Percentiles rank a stretch among this genome's conserved stretches.
Conservation (phyloP, 2,329 filamentous ascomycete species). For the Triangularia setosa region DNA sequence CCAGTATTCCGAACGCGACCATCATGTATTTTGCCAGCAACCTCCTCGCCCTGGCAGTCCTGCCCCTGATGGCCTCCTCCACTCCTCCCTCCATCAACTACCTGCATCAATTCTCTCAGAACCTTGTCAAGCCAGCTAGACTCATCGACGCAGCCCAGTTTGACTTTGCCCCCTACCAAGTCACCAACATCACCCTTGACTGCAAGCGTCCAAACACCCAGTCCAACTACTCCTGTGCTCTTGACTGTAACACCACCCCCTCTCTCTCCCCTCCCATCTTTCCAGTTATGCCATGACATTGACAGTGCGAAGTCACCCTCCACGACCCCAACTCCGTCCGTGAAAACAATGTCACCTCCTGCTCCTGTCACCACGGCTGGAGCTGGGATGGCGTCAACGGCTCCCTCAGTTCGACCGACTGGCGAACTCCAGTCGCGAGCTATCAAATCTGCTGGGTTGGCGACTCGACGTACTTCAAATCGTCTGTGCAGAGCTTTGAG, state of each 20-base stretch:
- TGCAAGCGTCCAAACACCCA: constrained; percentile 19
- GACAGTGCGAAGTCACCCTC: constrained; percentile 25
- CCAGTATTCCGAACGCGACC: neutral
- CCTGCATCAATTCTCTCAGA: neutral
- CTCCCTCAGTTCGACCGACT: constrained; percentile 8
- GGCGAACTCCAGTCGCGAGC: constrained; percentile 19
- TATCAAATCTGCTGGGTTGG: constrained; percentile 13
- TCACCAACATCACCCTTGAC: constrained; percentile 24
- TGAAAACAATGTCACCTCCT: constrained; percentile 27
- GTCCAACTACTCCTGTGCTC: constrained; percentile 20
- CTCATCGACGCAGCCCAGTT: constrained; percentile 19
- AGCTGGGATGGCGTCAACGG: constrained; percentile 25
- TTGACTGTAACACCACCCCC: constrained; percentile 22
- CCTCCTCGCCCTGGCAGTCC: neutral
- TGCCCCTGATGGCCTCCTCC: neutral
- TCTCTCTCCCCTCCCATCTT: neutral
- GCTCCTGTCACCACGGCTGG: constrained; percentile 25
- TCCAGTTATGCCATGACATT: neutral
- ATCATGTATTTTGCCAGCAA: neutral
- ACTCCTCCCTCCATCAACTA: neutral
- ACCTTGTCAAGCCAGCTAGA: neutral
- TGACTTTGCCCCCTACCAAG: constrained; percentile 25
- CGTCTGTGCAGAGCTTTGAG: constrained; percentile 23
- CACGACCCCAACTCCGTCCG: constrained; percentile 30
- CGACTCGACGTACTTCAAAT: constrained; percentile 21